Conservation (phyloP, 495 filamentous ascomycete species). For the Ascodesmis nigricans region DNA sequence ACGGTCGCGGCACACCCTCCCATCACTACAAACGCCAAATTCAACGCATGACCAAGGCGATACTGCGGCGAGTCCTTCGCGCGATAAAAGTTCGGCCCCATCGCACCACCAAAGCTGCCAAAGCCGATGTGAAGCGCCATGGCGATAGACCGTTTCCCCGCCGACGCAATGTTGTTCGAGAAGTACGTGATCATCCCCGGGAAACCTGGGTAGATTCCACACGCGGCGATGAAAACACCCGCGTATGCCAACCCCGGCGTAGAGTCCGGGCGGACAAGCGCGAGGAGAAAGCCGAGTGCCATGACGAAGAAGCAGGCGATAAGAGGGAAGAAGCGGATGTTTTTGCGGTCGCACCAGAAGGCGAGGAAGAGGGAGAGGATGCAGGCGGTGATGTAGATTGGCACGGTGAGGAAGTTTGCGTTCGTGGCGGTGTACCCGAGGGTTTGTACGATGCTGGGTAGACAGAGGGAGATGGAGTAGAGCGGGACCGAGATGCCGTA, state of each 20-base stretch:
- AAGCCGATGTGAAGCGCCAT: slow-evolving; percentile 58
- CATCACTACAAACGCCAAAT: slow-evolving; percentile 40
- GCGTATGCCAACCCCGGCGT: slow-evolving; percentile 47
- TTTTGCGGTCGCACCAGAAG: slow-evolving; percentile 12
- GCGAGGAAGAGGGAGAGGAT: slow-evolving; percentile 12
- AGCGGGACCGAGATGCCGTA: slow-evolving; percentile 42
- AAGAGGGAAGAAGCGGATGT: slow-evolving; percentile 12
- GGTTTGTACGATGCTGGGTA: slow-evolving; percentile 37
- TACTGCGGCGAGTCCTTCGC: slow-evolving; percentile 39
- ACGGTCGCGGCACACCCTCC: slow-evolving; percentile 37
- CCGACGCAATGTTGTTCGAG: slow-evolving; percentile 46
- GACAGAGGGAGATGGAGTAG: slow-evolving; percentile 52
- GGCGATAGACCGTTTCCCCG: slow-evolving; percentile 46
- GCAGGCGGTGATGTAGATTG: slow-evolving; percentile 18
- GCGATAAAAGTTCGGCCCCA: slow-evolving; percentile 62
- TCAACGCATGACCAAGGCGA: slow-evolving; percentile 43
- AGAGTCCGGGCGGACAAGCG: slow-evolving; percentile 11
- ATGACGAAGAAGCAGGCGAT: slow-evolving; percentile 7
- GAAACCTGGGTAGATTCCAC: slow-evolving; percentile 38
- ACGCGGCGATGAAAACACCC: slow-evolving; percentile 49
- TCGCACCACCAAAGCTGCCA: slow-evolving; percentile 50
- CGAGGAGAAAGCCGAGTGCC: slow-evolving; percentile 16
- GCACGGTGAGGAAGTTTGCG: slow-evolving; percentile 43
- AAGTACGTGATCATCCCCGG: slow-evolving; percentile 53
- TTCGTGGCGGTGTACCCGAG: slow-evolving; percentile 39